phyloP scores from a whole-genome alignment of 169 alveolate species.

The Eimeria praecox region DNA sequence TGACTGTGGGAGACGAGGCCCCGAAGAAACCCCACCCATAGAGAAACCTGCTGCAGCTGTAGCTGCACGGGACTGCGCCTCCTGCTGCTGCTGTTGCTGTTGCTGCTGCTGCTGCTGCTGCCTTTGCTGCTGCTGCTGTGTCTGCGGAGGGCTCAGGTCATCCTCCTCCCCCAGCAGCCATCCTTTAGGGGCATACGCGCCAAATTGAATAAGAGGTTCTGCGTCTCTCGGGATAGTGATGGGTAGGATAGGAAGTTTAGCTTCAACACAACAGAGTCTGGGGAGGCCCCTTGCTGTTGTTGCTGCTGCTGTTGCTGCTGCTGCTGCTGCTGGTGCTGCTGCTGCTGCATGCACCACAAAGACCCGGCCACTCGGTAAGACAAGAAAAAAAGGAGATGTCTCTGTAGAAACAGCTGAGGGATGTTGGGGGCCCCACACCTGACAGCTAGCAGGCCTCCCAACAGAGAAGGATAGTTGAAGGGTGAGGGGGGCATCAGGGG shows the following conservation, averaged over 20 bases:
- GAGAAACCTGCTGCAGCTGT: background rate
- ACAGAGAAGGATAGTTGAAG: background rate
- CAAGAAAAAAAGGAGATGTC: background rate
- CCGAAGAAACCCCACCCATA: background rate
- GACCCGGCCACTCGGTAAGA: constrained; percentile 47
- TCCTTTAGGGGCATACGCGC: constrained; percentile 46
- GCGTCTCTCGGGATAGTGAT: background rate
- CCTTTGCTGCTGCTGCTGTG: constrained; percentile 17
- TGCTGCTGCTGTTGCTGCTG: constrained; percentile 5
- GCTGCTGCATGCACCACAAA: constrained; percentile 15
- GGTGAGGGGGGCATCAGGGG: constrained; percentile 39
- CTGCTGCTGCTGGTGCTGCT: background rate
- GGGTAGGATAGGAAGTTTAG: constrained; percentile 20
- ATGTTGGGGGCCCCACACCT: background rate
- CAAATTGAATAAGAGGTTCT: constrained; percentile 30
- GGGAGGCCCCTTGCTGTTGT: background rate
- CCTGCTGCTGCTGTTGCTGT: constrained; percentile 33
- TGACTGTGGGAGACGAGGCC: constrained; percentile 54
- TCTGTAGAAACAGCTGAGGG: background rate
- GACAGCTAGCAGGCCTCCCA: constrained; percentile 12
- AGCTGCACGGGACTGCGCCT: background rate
- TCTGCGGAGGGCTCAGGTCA: background rate
- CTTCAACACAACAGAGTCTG: background rate
- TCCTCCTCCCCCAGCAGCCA: constrained; percentile 70
- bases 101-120: constrained; percentile 27